Conservation (phyloP, 78 protist genomes). For the Cavenderia fasciculata region DNA sequence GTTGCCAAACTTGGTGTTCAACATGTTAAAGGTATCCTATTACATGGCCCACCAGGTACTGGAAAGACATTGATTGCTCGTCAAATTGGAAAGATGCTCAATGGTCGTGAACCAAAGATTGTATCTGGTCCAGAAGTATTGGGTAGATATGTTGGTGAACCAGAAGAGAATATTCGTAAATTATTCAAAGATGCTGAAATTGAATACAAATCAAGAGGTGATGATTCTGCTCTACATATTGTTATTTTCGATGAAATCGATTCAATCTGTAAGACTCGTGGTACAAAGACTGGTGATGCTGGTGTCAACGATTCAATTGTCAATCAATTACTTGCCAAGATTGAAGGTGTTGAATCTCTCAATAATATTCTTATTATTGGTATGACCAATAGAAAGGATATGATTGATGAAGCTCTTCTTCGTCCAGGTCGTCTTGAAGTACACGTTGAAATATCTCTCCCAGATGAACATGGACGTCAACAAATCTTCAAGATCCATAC, state of each 20-base stretch:
- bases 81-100: constrained; percentile 98
- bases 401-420: constrained; percentile 99
- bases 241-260: constrained; percentile 99
- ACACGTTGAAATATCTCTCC: constrained; percentile 97
- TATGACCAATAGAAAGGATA: constrained; percentile 98
- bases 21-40: constrained; percentile 97
- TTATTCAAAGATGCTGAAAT: constrained; percentile 92
- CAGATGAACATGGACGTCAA: constrained; percentile 96
- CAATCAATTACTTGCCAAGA: constrained; percentile 98
- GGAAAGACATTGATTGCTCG: constrained; percentile 99
- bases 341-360: constrained; percentile 98
- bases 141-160: constrained; percentile 96
- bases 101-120: constrained; percentile 95
- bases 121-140: constrained; percentile 89
- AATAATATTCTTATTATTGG: constrained; percentile 99
- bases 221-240: constrained; percentile 95
- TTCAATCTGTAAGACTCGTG: constrained; percentile 97
- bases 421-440: constrained; percentile 99
- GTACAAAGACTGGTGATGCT: constrained; percentile 82
- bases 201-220: constrained; percentile 92
- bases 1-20: constrained; percentile 92
- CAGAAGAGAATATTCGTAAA: constrained; percentile 97
- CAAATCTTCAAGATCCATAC: constrained; percentile 98
- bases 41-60: constrained; percentile 99
- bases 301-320: constrained; percentile 98